Conservation (phyloP, 345 rosid genomes). For the Arabidopsis suecica region DNA sequence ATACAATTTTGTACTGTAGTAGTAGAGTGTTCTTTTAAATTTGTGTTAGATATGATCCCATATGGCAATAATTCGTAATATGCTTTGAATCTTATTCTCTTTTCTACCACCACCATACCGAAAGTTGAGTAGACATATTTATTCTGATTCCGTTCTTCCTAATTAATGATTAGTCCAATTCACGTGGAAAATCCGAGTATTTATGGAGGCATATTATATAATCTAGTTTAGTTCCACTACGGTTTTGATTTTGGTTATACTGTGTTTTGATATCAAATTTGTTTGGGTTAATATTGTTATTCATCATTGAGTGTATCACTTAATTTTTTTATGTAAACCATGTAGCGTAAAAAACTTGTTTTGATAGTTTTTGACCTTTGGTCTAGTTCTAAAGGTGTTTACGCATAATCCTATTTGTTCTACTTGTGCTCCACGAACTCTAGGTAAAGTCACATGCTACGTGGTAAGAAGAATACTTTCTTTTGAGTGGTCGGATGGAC, state of each 20-base stretch:
- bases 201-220: neutral
- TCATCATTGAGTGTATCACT: neutral
- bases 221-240: neutral
- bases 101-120: constrained; percentile 37
- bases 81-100: constrained; percentile 42
- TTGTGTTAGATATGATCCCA: constrained; percentile 5
- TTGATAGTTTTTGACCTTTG: neutral
- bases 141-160: constrained; percentile 36
- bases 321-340: neutral
- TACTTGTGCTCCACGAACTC: neutral
- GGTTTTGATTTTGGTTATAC: neutral
- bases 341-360: neutral
- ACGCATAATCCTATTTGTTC: neutral
- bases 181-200: neutral
- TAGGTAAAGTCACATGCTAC: neutral
- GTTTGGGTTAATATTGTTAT: neutral
- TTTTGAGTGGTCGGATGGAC: neutral
- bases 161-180: constrained; percentile 2
- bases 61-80: neutral
- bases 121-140: constrained; percentile 41
- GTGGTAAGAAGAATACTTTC: neutral
- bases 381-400: neutral
- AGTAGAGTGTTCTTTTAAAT: neutral
- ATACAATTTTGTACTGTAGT: constrained; percentile 18
- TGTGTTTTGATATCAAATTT: neutral